Evolutionary conservation across 345 rosid genomes (phyloP).

Genomic region (Acer negundo): DNA sequence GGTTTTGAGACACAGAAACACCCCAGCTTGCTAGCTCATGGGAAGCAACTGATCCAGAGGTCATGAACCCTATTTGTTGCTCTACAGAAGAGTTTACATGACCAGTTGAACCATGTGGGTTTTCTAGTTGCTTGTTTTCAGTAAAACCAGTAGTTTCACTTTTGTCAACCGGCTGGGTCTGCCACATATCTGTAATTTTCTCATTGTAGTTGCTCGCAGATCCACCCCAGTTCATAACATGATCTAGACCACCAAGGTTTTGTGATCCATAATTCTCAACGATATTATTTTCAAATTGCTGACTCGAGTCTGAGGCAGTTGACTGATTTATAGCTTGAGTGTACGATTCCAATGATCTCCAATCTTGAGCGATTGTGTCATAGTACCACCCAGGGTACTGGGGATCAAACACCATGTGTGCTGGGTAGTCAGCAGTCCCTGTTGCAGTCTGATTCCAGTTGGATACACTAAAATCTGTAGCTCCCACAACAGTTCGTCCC

Average conservation of each 20-base stretch:
- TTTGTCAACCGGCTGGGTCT: neutral
- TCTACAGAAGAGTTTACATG: conserved; percentile 14
- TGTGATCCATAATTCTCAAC: conserved; percentile 14
- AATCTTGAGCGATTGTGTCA: conserved; percentile 35
- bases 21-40: conserved; percentile 20
- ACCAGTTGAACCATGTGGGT: conserved; percentile 5
- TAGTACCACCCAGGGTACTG: conserved; percentile 51
- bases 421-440: conserved; percentile 35
- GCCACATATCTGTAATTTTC: conserved; percentile 3
- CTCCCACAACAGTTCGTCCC: conserved; percentile 23
- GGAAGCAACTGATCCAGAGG: conserved; percentile 30
- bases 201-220: neutral
- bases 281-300: conserved; percentile 26
- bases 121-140: conserved; percentile 20
- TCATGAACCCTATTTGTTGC: conserved; percentile 23
- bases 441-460: conserved; percentile 34
- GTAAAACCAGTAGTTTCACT: conserved; percentile 21
- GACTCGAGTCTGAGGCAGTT: conserved; percentile 18
- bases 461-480: conserved; percentile 26
- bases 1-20: conserved; percentile 9
- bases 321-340: conserved; percentile 17
- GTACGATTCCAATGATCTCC: conserved; percentile 37
- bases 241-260: neutral
- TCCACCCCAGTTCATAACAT: conserved; percentile 9
- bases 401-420: conserved; percentile 43